A percentile compares a stretch with the other conserved stretches of the same genome.
Conservation (phyloP, 768 basidiomycete genomes). For the Psilocybe azurescens region DNA sequence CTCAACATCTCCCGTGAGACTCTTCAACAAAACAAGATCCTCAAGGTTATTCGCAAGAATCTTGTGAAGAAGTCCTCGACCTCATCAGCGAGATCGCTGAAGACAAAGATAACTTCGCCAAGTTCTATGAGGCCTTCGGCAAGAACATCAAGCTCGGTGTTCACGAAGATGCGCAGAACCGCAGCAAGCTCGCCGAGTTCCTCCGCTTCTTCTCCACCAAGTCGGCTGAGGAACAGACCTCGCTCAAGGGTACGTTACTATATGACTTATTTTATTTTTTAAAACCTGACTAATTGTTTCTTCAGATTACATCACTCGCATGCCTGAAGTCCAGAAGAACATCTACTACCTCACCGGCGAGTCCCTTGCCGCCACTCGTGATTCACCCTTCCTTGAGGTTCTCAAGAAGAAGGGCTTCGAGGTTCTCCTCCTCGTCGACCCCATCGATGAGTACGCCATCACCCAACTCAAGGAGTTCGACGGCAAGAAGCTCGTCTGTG, state of each 20-base stretch:
- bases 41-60: conserved; percentile 99
- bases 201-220: conserved; percentile 98
- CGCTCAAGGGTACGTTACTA: conserved; percentile 78
- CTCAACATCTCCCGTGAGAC: conserved; percentile 99
- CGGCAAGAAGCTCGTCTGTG: conserved; percentile 95
- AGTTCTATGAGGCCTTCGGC: conserved; percentile 98
- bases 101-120: conserved; percentile 98
- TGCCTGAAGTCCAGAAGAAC: conserved; percentile 98
- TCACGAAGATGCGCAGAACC: conserved; percentile 98
- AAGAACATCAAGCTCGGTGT: conserved; percentile 99
- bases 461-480: conserved; percentile 99
- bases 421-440: conserved; percentile 96
- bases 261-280: not conserved
- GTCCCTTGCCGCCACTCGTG: conserved; percentile 86
- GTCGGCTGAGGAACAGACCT: conserved; percentile 86
- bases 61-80: conserved; percentile 98
- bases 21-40: conserved; percentile 99
- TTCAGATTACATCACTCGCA: conserved; percentile 97
- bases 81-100: conserved; percentile 95
- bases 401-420: conserved; percentile 99
- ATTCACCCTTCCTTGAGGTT: conserved; percentile 99
- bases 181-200: conserved; percentile 99
- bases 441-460: conserved; percentile 98
- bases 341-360: conserved; percentile 99
- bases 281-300: conserved; percentile 1